Conservation (phyloP, 2,329 filamentous ascomycete genomes). For the Dendrostoma leiphaemia region DNA sequence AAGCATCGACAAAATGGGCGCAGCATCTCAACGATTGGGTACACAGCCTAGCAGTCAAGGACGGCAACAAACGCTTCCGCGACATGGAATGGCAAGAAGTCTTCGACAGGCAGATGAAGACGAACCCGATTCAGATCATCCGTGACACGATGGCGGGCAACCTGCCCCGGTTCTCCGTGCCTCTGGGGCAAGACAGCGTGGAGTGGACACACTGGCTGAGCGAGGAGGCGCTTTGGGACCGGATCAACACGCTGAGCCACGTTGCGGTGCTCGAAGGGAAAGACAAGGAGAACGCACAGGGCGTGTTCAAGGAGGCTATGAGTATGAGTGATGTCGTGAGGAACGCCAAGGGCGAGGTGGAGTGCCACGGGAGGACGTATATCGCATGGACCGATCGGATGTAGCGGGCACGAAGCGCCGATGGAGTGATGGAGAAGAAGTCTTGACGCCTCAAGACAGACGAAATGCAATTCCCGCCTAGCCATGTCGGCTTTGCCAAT, state of each 20-base stretch:
- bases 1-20: constrained; percentile 59
- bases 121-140: constrained; percentile 50
- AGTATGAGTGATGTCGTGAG: constrained; percentile 50
- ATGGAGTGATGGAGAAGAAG: too few relatives aligned
- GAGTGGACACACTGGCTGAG: constrained; percentile 57
- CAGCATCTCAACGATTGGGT: constrained; percentile 59
- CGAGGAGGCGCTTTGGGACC: constrained; percentile 60
- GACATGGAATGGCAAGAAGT: constrained; percentile 61
- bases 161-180: constrained; percentile 55
- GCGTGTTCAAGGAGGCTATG: constrained; percentile 53
- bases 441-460: too few relatives aligned
- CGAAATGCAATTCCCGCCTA: not conserved
- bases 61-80: constrained; percentile 64
- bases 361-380: constrained; percentile 62
- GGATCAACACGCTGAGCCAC: constrained; percentile 66
- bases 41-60: constrained; percentile 44
- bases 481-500: not conserved
- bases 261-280: constrained; percentile 57
- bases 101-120: constrained; percentile 58
- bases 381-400: constrained; percentile 59
- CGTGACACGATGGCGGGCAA: constrained; percentile 37
- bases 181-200: constrained; percentile 55
- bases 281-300: constrained; percentile 45
- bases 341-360: constrained; percentile 61
- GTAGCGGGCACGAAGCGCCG: constrained; percentile 26